phyloP scores from a whole-genome alignment of 257 asterid genomes.

The Nicotiana knightiana region DNA sequence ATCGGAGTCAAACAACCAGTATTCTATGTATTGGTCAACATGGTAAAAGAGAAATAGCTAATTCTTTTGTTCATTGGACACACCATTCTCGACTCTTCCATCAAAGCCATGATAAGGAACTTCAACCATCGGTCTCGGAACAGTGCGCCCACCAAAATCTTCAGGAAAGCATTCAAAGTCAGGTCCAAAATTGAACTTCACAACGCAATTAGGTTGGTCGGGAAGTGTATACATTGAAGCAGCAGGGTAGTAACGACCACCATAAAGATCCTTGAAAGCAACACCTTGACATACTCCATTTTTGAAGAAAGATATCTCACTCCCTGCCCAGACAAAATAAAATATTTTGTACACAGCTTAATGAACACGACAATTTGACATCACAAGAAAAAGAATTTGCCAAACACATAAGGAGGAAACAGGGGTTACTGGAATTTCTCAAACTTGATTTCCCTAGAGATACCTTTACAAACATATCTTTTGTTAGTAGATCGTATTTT shows the following conservation, averaged over 20 bases:
- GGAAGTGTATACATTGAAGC: constrained; percentile 99
- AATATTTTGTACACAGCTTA: constrained; percentile 4
- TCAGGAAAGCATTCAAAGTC: constrained; percentile 74
- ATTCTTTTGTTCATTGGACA: constrained; percentile 51
- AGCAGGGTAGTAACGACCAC: constrained; percentile 94
- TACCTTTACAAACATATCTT: background rate
- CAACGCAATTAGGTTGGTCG: constrained; percentile 77
- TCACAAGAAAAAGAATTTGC: background rate
- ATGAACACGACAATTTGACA: background rate
- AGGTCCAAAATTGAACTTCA: constrained; percentile 97
- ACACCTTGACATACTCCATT: constrained; percentile 88
- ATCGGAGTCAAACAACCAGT: background rate
- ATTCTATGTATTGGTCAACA: constrained; percentile 12
- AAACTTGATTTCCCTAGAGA: background rate
- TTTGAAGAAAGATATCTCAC: constrained; percentile 87
- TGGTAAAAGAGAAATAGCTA: constrained; percentile 22
- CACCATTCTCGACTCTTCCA: constrained; percentile 75
- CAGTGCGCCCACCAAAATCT: constrained; percentile 63
- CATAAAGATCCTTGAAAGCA: constrained; percentile 74
- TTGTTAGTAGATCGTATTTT: background rate
- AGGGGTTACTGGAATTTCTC: background rate
- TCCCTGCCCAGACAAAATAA: constrained; percentile 48
- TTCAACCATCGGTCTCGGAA: constrained; percentile 85
- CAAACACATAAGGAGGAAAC: background rate
- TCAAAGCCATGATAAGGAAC: constrained; percentile 81